Evolutionary conservation across 202 grass and related monocot genomes (phyloP).

Genomic region (Schoenoplectus triqueter): DNA sequence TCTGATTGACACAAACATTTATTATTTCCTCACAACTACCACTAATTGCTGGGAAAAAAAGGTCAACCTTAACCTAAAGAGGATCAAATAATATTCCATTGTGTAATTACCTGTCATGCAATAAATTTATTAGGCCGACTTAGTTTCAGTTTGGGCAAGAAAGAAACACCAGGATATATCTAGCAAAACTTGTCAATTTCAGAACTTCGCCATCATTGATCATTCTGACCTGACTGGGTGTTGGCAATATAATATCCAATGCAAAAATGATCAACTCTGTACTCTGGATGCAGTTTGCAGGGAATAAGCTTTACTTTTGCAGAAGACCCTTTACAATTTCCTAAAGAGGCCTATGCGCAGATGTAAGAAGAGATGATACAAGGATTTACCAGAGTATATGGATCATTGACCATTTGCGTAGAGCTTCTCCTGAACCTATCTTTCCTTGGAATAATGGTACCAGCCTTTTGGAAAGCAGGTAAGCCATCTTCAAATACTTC

Average conservation of each 20-base stretch:
- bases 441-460: conserved; percentile 87
- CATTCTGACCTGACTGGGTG: background rate
- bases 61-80: background rate
- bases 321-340: background rate
- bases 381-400: conserved; percentile 83
- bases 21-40: background rate
- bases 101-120: background rate
- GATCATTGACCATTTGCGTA: conserved; percentile 94
- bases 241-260: background rate
- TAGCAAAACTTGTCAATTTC: background rate
- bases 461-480: conserved; percentile 80
- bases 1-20: background rate
- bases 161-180: background rate
- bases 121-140: background rate
- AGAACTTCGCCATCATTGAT: background rate
- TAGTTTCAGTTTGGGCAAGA: background rate
- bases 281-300: background rate
- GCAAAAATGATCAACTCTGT: background rate
- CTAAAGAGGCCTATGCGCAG: background rate
- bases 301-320: background rate
- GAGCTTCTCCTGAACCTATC: conserved; percentile 97
- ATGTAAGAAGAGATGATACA: background rate
- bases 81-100: background rate
- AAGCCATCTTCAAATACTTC: conserved; percentile 82
- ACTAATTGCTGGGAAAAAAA: conserved; percentile 1